phyloP scores from a whole-genome alignment of 129 eudicot genomes.

The Helianthus tuberosus region DNA sequence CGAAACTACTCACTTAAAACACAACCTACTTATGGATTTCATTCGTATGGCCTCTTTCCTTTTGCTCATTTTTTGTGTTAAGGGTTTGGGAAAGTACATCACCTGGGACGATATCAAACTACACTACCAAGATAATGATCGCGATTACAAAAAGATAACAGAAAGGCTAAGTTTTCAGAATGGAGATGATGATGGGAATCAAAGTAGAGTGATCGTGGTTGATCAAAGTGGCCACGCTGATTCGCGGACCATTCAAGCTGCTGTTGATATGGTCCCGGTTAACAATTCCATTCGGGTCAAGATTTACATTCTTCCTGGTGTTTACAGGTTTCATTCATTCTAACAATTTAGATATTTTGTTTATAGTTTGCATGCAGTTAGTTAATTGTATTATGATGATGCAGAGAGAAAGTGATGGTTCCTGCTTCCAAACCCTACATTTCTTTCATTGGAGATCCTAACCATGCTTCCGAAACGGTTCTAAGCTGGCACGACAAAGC shows the following conservation, averaged over 20 bases:
- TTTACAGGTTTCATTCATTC: conserved; percentile 57
- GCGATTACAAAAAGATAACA: conserved; percentile 5
- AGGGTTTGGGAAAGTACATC: conserved; percentile 32
- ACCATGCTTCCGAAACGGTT: conserved; percentile 48
- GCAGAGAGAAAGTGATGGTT: conserved; percentile 75
- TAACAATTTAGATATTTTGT: not conserved
- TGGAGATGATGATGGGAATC: conserved; percentile 19
- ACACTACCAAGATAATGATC: not conserved
- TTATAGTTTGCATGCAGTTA: not conserved
- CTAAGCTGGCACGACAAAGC: conserved; percentile 59
- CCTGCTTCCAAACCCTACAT: conserved; percentile 79
- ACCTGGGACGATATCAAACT: conserved; percentile 69
- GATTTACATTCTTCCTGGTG: conserved; percentile 80
- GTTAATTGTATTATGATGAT: not conserved
- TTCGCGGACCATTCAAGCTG: conserved; percentile 69
- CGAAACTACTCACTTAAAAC: no score
- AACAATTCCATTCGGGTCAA: conserved; percentile 59
- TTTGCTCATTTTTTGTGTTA: conserved; percentile 22
- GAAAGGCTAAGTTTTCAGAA: conserved; percentile 9
- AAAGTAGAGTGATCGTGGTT: conserved; percentile 56
- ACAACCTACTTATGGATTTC: conserved; percentile 18
- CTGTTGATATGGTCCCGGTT: conserved; percentile 74
- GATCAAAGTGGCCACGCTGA: conserved; percentile 69
- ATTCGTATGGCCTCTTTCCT: conserved; percentile 24
- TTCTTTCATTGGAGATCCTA: conserved; percentile 70